A percentile compares a stretch with the other conserved stretches of the same genome.
Evolutionary conservation across 441 rosid genomes (phyloP).

Genomic region (Euphorbia schlechtendalii): DNA sequence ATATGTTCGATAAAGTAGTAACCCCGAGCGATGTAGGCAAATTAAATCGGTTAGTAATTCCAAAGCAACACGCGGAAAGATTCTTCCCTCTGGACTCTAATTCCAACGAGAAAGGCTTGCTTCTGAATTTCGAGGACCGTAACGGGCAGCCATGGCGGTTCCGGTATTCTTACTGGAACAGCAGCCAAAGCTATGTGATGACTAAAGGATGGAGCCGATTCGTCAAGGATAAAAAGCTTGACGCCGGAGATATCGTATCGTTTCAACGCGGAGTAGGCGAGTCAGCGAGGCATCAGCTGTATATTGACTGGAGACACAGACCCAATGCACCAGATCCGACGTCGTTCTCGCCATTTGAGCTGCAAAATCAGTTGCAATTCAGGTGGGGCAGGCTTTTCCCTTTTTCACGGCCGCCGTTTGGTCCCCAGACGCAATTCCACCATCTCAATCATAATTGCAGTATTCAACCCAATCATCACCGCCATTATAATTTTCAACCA

Average conservation of each 20-base stretch:
- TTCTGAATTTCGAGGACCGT: slow-evolving; percentile 80
- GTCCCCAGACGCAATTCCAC: too few species aligned
- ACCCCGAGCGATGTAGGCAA: slow-evolving; percentile 77
- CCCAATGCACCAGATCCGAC: slow-evolving; percentile 50
- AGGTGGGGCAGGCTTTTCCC: slow-evolving; percentile 51
- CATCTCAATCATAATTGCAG: slow-evolving; percentile 27
- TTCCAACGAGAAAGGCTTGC: slow-evolving; percentile 69
- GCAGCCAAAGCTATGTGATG: too few species aligned
- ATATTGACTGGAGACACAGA: slow-evolving; percentile 88
- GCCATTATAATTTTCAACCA: slow-evolving; percentile 17
- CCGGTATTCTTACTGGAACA: slow-evolving; percentile 94
- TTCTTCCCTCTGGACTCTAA: slow-evolving; percentile 80
- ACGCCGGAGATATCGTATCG: slow-evolving; percentile 86
- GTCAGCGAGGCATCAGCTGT: slow-evolving; percentile 43
- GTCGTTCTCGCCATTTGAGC: slow-evolving; percentile 27
- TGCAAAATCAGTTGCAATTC: slow-evolving; percentile 45
- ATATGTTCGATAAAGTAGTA: slow-evolving; percentile 37
- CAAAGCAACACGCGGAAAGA: slow-evolving; percentile 93
- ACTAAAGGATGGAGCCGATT: slow-evolving; percentile 99
- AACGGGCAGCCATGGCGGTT: slow-evolving; percentile 88
- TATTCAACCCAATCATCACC: slow-evolving; percentile 23
- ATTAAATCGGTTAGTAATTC: slow-evolving; percentile 87
- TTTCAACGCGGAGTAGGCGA: slow-evolving; percentile 81
- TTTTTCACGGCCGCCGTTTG: slow-evolving; percentile 33
- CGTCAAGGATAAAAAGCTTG: slow-evolving; percentile 93